Evolutionary conservation across 331 rosid species (phyloP).

Genomic region (Dryas integrifolia): DNA sequence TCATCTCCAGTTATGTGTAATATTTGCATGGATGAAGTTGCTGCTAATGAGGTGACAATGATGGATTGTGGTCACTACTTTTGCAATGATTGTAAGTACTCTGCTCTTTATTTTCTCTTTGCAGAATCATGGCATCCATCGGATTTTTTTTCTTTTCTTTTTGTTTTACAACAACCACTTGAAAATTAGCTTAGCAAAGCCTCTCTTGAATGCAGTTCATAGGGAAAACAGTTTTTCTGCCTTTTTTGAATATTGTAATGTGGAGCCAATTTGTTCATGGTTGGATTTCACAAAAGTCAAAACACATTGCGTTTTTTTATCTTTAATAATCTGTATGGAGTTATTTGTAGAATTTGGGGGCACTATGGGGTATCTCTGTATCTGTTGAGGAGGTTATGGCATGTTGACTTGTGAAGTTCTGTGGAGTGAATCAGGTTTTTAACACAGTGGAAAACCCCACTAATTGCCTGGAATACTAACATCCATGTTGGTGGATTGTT

Average conservation of each 20-base stretch:
- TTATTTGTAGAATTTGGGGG: neutral
- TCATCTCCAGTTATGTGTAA: slow-evolving; percentile 21
- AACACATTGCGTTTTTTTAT: neutral
- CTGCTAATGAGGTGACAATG: slow-evolving; percentile 18
- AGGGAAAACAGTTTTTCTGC: neutral
- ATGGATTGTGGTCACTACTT: slow-evolving; percentile 45
- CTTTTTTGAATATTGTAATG: neutral
- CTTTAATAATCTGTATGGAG: neutral
- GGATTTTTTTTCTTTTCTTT: neutral
- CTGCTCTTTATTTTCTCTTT: neutral
- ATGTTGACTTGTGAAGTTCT: neutral
- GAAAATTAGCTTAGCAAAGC: neutral
- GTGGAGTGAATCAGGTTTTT: neutral
- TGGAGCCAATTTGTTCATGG: neutral
- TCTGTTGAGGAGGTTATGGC: neutral
- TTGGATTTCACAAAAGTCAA: neutral
- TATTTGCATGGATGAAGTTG: slow-evolving; percentile 37
- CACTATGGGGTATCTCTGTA: neutral
- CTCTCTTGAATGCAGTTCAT: neutral
- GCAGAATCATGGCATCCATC: neutral
- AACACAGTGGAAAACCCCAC: neutral
- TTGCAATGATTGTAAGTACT: slow-evolving; percentile 38
- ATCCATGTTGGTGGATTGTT: neutral
- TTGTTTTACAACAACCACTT: neutral
- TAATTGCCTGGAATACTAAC: neutral